Evolutionary conservation across 352 stramenopile species (phyloP).

Genomic region (Phytopythium cucurbitacearum): DNA sequence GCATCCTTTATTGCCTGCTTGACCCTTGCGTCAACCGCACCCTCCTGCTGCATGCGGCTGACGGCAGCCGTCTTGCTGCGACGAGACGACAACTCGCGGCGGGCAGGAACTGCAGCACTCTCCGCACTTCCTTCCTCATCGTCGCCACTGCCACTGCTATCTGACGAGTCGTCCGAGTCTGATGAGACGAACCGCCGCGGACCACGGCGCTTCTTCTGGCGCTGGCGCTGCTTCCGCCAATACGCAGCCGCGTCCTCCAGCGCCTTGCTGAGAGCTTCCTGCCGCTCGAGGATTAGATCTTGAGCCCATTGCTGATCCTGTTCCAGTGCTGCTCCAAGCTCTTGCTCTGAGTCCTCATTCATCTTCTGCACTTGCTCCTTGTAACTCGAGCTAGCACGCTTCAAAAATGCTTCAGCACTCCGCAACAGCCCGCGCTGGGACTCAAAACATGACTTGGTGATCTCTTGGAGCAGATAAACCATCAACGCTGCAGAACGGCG

Average conservation of each 20-base stretch:
- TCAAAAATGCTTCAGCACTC: constrained; percentile 40
- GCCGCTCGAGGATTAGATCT: constrained; percentile 38
- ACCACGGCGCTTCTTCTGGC: constrained; percentile 17
- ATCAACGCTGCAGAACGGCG: constrained; percentile 49
- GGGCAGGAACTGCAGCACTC: constrained; percentile 6
- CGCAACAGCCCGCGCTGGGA: constrained; percentile 35
- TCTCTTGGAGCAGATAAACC: constrained; percentile 43
- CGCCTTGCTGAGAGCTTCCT: constrained; percentile 25
- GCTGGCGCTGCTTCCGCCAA: constrained; percentile 33
- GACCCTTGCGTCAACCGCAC: constrained; percentile 52
- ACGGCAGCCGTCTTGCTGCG: constrained; percentile 55
- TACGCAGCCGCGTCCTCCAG: constrained; percentile 33
- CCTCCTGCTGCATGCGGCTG: constrained; percentile 57
- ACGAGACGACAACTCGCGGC: constrained; percentile 38
- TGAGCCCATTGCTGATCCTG: constrained; percentile 53
- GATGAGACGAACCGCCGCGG: constrained; percentile 20
- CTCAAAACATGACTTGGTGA: constrained; percentile 34
- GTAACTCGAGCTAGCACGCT: constrained; percentile 35
- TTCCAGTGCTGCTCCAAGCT: constrained; percentile 14
- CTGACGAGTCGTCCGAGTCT: constrained; percentile 16
- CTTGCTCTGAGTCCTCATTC: constrained; percentile 4
- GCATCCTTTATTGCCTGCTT: constrained; percentile 47
- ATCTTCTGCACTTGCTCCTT: constrained; percentile 20
- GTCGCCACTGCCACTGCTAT: constrained; percentile 30
- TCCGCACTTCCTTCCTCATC: constrained; percentile 5